A percentile compares a stretch with the other conserved stretches of the same genome.
Evolutionary conservation across 163 green algal species (phyloP).

Genomic region (Chloroidium sp.): DNA sequence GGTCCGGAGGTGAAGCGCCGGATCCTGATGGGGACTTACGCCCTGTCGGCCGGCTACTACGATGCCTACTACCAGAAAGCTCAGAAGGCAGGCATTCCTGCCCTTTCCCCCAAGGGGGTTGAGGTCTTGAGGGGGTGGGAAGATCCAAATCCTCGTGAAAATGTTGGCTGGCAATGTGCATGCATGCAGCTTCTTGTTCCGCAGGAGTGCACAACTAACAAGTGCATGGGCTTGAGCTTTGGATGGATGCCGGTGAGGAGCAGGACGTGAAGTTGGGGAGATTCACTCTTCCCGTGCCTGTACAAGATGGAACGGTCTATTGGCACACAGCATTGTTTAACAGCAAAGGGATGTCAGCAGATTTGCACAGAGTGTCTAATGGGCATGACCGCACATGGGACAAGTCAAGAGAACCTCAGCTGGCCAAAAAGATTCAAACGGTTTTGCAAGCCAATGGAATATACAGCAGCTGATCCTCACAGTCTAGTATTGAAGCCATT

Average conservation of each 20-base stretch:
- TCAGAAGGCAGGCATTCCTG: conserved; percentile 55
- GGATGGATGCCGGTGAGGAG: too few relatives aligned
- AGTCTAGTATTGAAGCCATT: too few relatives aligned
- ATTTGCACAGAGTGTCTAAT: too few relatives aligned
- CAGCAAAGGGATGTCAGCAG: too few relatives aligned
- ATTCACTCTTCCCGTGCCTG: too few relatives aligned
- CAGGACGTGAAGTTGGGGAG: too few relatives aligned
- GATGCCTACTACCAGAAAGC: conserved; percentile 94
- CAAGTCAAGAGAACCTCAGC: too few relatives aligned
- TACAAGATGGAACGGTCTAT: too few relatives aligned
- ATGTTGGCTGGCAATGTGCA: not conserved
- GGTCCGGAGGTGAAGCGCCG: conserved; percentile 85
- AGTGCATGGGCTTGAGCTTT: too few relatives aligned
- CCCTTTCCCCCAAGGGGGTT: not conserved
- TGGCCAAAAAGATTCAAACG: not conserved
- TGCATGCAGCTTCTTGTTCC: not conserved
- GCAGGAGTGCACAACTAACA: not conserved
- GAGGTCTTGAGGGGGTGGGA: not conserved
- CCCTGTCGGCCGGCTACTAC: conserved; percentile 87
- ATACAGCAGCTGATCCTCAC: not conserved
- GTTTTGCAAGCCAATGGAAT: not conserved
- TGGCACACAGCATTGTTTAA: too few relatives aligned
- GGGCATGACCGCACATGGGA: too few relatives aligned
- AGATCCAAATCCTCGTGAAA: not conserved
- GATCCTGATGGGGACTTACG: conserved; percentile 97